Conservation (phyloP, 23 red algal genomes). For the Agarophyton chilense region DNA sequence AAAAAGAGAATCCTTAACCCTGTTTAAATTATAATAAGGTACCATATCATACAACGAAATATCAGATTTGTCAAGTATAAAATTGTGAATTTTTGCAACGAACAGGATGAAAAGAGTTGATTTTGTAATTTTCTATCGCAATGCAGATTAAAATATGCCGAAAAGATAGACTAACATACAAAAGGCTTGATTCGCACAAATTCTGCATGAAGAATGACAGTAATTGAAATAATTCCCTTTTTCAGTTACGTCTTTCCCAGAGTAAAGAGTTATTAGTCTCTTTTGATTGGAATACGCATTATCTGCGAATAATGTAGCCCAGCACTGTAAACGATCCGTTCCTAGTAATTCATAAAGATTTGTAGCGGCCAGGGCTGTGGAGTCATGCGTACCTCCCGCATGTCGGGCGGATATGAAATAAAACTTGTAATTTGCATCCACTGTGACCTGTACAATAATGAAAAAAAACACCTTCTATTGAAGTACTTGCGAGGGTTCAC, state of each 20-base stretch:
- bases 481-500: not conserved
- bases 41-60: too few species aligned
- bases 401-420: constrained; percentile 10
- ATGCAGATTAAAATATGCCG: too few species aligned
- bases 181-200: not conserved
- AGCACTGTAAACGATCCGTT: not conserved
- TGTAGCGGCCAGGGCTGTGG: not conserved
- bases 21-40: too few species aligned
- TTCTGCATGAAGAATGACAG: not conserved
- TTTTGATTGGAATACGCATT: not conserved
- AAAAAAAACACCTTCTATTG: not conserved
- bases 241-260: not conserved
- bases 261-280: not conserved
- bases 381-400: constrained; percentile 9
- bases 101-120: too few species aligned
- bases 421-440: constrained; percentile 14
- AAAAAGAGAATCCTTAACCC: too few species aligned
- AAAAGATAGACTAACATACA: too few species aligned
- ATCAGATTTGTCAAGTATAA: too few species aligned
- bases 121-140: too few species aligned
- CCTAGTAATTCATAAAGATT: not conserved
- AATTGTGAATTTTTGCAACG: too few species aligned
- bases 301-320: not conserved
- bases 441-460: not conserved
- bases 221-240: too few species aligned